Evolutionary conservation across 345 rosid species (phyloP).

Genomic region (Brassica cretica): DNA sequence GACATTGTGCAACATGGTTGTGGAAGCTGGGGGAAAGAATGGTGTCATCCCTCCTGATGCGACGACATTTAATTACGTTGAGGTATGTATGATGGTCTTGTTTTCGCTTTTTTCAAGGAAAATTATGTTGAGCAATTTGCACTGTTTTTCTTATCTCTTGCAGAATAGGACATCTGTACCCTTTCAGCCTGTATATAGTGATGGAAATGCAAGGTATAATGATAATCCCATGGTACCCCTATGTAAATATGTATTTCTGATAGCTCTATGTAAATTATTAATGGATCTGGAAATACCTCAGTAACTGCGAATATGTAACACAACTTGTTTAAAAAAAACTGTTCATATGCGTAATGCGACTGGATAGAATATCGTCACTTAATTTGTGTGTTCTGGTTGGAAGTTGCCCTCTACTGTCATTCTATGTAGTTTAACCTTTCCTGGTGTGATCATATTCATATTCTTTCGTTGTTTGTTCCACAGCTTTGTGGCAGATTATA

Average conservation of each 20-base stretch:
- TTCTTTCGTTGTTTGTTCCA: conserved; percentile 22
- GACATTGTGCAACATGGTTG: conserved; percentile 97
- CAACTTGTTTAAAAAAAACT: background rate
- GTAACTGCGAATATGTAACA: background rate
- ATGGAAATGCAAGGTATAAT: conserved; percentile 73
- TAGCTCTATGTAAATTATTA: background rate
- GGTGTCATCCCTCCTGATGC: conserved; percentile 93
- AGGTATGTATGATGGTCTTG: conserved; percentile 48
- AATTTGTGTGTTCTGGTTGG: background rate
- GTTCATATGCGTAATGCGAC: conserved; percentile 2
- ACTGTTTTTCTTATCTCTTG: conserved; percentile 16
- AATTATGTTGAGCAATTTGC: background rate
- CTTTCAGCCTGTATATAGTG: conserved; percentile 91
- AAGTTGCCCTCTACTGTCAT: background rate
- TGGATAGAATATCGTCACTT: background rate
- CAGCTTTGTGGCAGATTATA: conserved; percentile 80
- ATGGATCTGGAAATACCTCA: background rate
- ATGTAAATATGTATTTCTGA: background rate
- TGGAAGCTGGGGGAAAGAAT: conserved; percentile 98
- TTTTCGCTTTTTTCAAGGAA: background rate
- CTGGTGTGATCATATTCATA: conserved; percentile 10
- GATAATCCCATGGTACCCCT: background rate
- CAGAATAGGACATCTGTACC: conserved; percentile 86
- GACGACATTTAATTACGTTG: conserved; percentile 85
- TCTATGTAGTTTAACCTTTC: conserved; percentile 12